Conservation (phyloP, 805 yeast species). For the Ogataea chonburiensis region DNA sequence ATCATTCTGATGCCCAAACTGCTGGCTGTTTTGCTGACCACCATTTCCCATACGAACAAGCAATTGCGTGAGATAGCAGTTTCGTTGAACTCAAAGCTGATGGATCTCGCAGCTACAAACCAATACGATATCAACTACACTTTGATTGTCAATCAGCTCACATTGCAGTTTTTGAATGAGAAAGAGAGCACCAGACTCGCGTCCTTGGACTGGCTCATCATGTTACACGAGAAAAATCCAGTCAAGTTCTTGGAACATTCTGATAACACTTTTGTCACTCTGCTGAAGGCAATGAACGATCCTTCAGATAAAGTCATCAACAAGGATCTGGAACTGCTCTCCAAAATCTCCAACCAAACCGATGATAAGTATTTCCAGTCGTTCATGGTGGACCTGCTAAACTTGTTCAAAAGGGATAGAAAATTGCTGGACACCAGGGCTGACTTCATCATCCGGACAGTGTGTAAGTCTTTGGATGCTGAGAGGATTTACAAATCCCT, state of each 20-base stretch:
- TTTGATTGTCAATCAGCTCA: conserved; percentile 66
- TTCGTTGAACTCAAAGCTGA: conserved; percentile 54
- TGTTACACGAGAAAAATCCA: conserved; percentile 73
- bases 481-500: conserved; percentile 80
- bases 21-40: conserved; percentile 62
- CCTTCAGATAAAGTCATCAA: conserved; percentile 77
- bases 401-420: conserved; percentile 67
- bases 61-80: conserved; percentile 53
- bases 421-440: conserved; percentile 68
- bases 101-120: conserved; percentile 44
- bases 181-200: conserved; percentile 81
- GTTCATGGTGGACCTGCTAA: conserved; percentile 70
- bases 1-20: conserved; percentile 73
- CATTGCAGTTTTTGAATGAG: conserved; percentile 68
- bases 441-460: conserved; percentile 77
- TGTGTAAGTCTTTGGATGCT: conserved; percentile 77
- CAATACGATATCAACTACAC: conserved; percentile 43
- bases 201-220: conserved; percentile 84
- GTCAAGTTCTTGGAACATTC: conserved; percentile 51
- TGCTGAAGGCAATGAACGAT: conserved; percentile 66
- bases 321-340: conserved; percentile 66
- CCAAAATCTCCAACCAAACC: conserved; percentile 68
- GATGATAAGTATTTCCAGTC: conserved; percentile 74
- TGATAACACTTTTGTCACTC: conserved; percentile 69
- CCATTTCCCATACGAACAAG: conserved; percentile 54